A percentile compares a stretch with the other conserved stretches of the same genome.
phyloP scores from a whole-genome alignment of 2,329 filamentous ascomycete species.

The Penicillium paneum region DNA sequence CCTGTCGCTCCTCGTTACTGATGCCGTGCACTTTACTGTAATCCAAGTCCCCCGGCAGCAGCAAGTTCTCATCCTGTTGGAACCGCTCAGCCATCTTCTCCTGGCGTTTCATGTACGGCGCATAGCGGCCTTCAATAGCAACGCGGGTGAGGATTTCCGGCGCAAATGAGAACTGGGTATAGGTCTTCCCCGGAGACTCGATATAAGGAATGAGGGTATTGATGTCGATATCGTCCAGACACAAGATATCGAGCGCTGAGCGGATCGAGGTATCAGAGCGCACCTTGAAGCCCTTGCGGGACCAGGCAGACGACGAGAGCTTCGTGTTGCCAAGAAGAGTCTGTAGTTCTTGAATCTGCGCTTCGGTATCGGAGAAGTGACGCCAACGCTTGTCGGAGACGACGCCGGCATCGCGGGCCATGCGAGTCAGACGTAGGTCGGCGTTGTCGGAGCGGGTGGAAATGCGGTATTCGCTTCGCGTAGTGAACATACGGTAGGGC shows the following conservation, averaged over 20 bases:
- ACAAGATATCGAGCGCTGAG: slow-evolving; percentile 75
- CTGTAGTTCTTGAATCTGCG: slow-evolving; percentile 66
- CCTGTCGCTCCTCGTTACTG: slow-evolving; percentile 72
- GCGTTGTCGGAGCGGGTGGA: slow-evolving; percentile 90
- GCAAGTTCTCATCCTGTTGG: slow-evolving; percentile 70
- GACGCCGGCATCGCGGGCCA: slow-evolving; percentile 72
- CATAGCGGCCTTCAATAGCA: slow-evolving; percentile 78
- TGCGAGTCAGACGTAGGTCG: slow-evolving; percentile 76
- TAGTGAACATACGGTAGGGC: slow-evolving; percentile 98
- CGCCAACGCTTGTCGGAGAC: slow-evolving; percentile 77
- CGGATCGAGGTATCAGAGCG: slow-evolving; percentile 64
- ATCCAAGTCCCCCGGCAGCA: slow-evolving; percentile 70
- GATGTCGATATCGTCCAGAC: slow-evolving; percentile 60
- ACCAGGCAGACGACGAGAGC: slow-evolving; percentile 65
- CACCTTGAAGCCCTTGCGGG: slow-evolving; percentile 64
- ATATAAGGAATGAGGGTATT: slow-evolving; percentile 58
- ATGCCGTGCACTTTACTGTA: slow-evolving; percentile 72
- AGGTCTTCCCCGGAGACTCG: slow-evolving; percentile 28
- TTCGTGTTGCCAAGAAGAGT: slow-evolving; percentile 57
- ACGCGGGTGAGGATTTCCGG: slow-evolving; percentile 65
- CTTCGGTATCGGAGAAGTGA: slow-evolving; percentile 62
- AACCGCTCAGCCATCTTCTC: slow-evolving; percentile 63
- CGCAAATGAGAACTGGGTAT: slow-evolving; percentile 52
- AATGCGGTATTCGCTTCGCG: slow-evolving; percentile 92
- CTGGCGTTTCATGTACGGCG: slow-evolving; percentile 78